These are phyloP conservation scores for Linderniella brevidens DNA, from an alignment of 257 asterid species.

Conservation along the genomic window DNA sequence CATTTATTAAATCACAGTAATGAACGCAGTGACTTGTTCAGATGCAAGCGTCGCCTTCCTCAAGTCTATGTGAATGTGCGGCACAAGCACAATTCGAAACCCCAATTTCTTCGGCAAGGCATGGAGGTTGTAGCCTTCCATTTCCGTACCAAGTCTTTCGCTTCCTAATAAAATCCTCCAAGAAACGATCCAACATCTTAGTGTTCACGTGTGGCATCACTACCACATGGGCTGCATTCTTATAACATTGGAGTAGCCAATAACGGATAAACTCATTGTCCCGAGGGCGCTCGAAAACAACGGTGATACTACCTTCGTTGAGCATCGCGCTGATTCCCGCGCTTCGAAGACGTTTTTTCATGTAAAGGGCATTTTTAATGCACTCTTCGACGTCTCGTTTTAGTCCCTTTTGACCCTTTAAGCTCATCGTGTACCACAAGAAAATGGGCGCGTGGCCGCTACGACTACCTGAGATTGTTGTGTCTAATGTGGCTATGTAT, in stretches of 20 bases:
- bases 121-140: slow-evolving; percentile 20
- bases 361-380: slow-evolving; percentile 35
- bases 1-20: too few species aligned
- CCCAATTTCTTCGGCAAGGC: slow-evolving; percentile 38
- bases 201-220: slow-evolving; percentile 34
- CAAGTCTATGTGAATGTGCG: too few species aligned
- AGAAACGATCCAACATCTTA: slow-evolving; percentile 30
- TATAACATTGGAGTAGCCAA: neutral
- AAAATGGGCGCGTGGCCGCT: slow-evolving; percentile 46
- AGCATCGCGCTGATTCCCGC: slow-evolving; percentile 30
- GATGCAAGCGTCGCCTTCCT: too few species aligned
- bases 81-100: slow-evolving; percentile 13
- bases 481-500: slow-evolving; percentile 36
- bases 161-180: slow-evolving; percentile 19
- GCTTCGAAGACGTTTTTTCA: slow-evolving; percentile 22
- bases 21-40: too few species aligned
- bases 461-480: slow-evolving; percentile 47
- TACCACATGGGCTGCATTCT: slow-evolving; percentile 36
- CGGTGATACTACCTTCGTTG: slow-evolving; percentile 36
- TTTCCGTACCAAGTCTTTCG: slow-evolving; percentile 28
- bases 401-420: slow-evolving; percentile 34
- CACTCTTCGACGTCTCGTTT: slow-evolving; percentile 35
- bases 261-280: slow-evolving; percentile 2
- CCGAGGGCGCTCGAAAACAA: slow-evolving; percentile 34
- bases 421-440: slow-evolving; percentile 35